Percentiles rank a stretch among this genome's conserved stretches.
phyloP scores from a whole-genome alignment of 2,329 filamentous ascomycete species.

The Ophiostoma himal-ulmi region DNA sequence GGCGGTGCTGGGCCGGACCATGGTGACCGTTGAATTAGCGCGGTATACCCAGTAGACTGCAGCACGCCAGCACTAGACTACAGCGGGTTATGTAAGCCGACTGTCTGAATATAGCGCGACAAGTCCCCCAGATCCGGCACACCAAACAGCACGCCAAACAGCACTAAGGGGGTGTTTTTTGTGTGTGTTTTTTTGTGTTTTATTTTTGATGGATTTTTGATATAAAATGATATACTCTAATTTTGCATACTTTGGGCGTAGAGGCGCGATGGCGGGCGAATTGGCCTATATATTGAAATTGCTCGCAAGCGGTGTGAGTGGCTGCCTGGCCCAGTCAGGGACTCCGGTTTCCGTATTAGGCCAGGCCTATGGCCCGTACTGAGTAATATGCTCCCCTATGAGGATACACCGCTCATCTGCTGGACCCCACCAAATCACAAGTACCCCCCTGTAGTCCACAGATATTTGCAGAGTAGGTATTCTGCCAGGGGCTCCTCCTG shows the following conservation, averaged over 20 bases:
- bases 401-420: conserved; percentile 4
- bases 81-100: not conserved
- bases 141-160: not conserved
- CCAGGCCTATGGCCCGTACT: not conserved
- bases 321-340: not conserved
- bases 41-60: not conserved
- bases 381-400: not conserved
- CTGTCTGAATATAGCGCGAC: not conserved
- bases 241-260: too few species aligned
- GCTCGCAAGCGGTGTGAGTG: conserved; percentile 6
- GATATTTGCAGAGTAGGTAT: not conserved
- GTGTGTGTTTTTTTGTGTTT: not conserved
- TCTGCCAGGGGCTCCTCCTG: not conserved
- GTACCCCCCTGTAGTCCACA: conserved; percentile 7
- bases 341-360: not conserved
- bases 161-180: not conserved
- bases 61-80: not conserved
- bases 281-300: conserved; percentile 1
- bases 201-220: not conserved
- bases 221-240: too few species aligned
- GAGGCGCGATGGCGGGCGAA: not conserved
- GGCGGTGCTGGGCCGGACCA: conserved; percentile 6
- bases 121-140: conserved; percentile 1
- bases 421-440: conserved; percentile 5
- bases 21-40: conserved; percentile 1